Evolutionary conservation across 331 rosid genomes (phyloP).

Genomic region (Cydonia oblonga): DNA sequence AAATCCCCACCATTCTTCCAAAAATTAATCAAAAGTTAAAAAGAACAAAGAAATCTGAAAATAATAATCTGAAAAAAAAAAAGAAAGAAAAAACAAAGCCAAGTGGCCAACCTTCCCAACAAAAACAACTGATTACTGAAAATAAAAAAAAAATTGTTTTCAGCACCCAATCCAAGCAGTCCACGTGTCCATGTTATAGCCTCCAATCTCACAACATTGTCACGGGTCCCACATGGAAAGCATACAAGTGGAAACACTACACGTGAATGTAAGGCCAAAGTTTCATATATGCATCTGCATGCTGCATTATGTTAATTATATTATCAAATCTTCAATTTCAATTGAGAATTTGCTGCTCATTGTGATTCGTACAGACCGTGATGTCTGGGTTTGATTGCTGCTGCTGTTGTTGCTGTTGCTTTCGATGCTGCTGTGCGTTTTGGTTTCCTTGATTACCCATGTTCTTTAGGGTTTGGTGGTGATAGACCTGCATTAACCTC

Average conservation of each 20-base stretch:
- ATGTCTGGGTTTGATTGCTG: constrained; percentile 10
- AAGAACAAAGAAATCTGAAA: constrained; percentile 6
- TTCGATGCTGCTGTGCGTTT: constrained; percentile 16
- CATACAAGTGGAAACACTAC: constrained; percentile 32
- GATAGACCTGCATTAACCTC: constrained; percentile 75
- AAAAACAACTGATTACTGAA: constrained; percentile 14
- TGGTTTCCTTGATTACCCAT: constrained; percentile 24
- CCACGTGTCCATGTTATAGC: constrained; percentile 33
- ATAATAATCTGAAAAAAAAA: constrained; percentile 3
- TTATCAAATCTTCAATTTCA: neutral
- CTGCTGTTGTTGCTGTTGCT: constrained; percentile 2
- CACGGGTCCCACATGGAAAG: constrained; percentile 21
- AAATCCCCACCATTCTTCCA: neutral
- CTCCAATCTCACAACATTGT: constrained; percentile 18
- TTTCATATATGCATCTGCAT: neutral
- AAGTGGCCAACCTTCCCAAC: constrained; percentile 17
- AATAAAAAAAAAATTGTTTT: neutral
- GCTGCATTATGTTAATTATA: neutral
- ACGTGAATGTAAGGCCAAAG: constrained; percentile 36
- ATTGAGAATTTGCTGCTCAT: constrained; percentile 1
- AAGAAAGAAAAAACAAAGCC: constrained; percentile 8
- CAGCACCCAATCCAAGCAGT: constrained; percentile 18
- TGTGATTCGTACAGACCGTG: constrained; percentile 6
- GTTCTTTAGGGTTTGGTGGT: constrained; percentile 62
- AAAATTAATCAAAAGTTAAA: constrained; percentile 2